Evolutionary conservation across 805 yeast genomes (phyloP).

Genomic region (Yueomyces sp.): DNA sequence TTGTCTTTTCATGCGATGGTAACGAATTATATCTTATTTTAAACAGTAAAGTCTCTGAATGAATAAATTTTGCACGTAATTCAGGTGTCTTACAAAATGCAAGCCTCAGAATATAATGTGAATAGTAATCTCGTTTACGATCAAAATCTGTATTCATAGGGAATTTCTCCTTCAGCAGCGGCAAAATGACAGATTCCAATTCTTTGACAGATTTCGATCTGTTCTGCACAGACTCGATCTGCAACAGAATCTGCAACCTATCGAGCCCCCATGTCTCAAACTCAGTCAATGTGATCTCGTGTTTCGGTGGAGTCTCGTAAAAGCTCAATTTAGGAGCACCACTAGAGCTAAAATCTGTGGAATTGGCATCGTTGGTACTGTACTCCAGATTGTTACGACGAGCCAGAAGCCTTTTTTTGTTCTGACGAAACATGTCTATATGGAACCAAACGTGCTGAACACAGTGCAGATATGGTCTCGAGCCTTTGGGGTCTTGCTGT

Average conservation of each 20-base stretch:
- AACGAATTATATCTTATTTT: constrained; percentile 55
- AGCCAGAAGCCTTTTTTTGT: constrained; percentile 63
- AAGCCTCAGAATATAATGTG: constrained; percentile 76
- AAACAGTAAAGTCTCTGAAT: constrained; percentile 65
- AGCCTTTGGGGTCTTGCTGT: no score
- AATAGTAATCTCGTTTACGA: constrained; percentile 79
- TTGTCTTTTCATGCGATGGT: constrained; percentile 52
- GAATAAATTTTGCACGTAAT: constrained; percentile 62
- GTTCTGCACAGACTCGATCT: constrained; percentile 62
- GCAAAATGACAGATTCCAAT: constrained; percentile 49
- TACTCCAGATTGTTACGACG: constrained; percentile 41
- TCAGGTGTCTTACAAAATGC: constrained; percentile 87
- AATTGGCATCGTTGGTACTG: constrained; percentile 2
- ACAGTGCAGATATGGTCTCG: no score
- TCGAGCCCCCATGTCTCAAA: constrained; percentile 96
- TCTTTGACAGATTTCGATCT: constrained; percentile 55
- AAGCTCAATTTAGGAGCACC: constrained; percentile 44
- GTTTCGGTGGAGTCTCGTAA: constrained; percentile 63
- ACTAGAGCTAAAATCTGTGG: constrained; percentile 1
- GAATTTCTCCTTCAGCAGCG: constrained; percentile 46
- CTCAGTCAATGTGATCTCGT: constrained; percentile 82
- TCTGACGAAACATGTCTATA: constrained; percentile 48
- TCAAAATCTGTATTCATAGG: constrained; percentile 46
- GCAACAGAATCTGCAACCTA: constrained; percentile 67
- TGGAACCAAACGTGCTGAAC: not conserved